Evolutionary conservation across 305 asterid species (phyloP).

Genomic region (Stenogyne calaminthoides): DNA sequence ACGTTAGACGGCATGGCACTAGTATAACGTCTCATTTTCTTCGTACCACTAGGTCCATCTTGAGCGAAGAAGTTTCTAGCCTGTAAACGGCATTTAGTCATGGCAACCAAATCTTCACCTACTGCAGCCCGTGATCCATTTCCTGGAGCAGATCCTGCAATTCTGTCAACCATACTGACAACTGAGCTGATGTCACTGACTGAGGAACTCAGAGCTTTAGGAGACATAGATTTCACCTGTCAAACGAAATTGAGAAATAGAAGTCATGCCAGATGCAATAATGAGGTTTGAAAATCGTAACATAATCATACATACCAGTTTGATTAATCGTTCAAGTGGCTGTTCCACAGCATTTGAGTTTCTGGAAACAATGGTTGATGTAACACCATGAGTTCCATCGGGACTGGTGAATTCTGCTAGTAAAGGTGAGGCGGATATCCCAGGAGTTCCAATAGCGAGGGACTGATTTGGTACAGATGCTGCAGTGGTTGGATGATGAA

Average conservation of each 20-base stretch:
- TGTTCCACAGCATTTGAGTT: conserved; percentile 66
- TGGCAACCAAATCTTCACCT: conserved; percentile 97
- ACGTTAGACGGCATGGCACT: conserved; percentile 82
- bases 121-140: conserved; percentile 98
- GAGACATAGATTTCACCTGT: conserved; percentile 82
- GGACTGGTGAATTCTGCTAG: conserved; percentile 88
- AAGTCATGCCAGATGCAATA: conserved; percentile 6
- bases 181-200: conserved; percentile 89
- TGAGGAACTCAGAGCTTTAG: conserved; percentile 71
- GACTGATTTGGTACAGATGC: conserved; percentile 76
- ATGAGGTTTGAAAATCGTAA: not conserved
- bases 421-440: conserved; percentile 97
- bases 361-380: conserved; percentile 60
- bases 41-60: conserved; percentile 80
- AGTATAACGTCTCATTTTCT: conserved; percentile 87
- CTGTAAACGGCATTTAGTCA: conserved; percentile 89
- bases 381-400: conserved; percentile 77
- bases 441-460: conserved; percentile 95
- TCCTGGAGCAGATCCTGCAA: conserved; percentile 98
- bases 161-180: conserved; percentile 93
- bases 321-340: conserved; percentile 85
- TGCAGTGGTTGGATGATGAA: conserved; percentile 59
- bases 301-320: conserved; percentile 56
- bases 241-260: conserved; percentile 27
- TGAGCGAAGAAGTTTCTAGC: conserved; percentile 82